These are phyloP conservation scores for Picea sitchensis DNA, from an alignment of 75 land plant species.

Conservation along the genomic window DNA sequence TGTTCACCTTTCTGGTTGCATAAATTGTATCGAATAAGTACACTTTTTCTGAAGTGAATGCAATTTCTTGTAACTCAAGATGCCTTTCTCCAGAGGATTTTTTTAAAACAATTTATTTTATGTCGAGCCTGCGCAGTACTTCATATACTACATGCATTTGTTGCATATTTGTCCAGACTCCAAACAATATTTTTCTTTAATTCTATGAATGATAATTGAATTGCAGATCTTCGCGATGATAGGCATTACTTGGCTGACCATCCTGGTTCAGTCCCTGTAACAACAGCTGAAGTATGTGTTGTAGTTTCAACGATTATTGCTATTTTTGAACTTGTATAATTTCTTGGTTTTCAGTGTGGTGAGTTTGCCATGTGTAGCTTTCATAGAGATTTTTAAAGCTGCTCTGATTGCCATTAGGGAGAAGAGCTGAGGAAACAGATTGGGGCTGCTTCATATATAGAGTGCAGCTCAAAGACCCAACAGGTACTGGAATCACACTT, in stretches of 20 bases:
- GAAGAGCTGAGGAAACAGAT: constrained; percentile 75
- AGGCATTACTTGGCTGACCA: constrained; percentile 68
- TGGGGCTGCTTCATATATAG: constrained; percentile 70
- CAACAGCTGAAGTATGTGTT: constrained; percentile 61
- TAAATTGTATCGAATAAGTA: neutral
- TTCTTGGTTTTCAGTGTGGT: neutral
- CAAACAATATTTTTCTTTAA: neutral
- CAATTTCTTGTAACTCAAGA: neutral
- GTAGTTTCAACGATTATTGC: neutral
- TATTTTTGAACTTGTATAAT: neutral
- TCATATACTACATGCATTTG: too few species aligned
- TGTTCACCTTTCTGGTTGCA: neutral
- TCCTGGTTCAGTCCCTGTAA: constrained; percentile 67
- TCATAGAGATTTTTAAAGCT: constrained; percentile 1
- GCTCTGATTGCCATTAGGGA: constrained; percentile 32
- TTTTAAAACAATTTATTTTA: too few species aligned
- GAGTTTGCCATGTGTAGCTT: neutral
- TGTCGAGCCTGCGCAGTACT: too few species aligned
- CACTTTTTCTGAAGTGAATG: neutral
- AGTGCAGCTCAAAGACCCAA: constrained; percentile 61
- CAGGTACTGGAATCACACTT: constrained; percentile 34
- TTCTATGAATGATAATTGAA: neutral
- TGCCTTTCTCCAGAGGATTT: too few species aligned
- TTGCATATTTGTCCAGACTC: neutral
- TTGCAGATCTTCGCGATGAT: constrained; percentile 76